Evolutionary conservation across 805 yeast genomes (phyloP).

Genomic region (Alloascoidea africana): DNA sequence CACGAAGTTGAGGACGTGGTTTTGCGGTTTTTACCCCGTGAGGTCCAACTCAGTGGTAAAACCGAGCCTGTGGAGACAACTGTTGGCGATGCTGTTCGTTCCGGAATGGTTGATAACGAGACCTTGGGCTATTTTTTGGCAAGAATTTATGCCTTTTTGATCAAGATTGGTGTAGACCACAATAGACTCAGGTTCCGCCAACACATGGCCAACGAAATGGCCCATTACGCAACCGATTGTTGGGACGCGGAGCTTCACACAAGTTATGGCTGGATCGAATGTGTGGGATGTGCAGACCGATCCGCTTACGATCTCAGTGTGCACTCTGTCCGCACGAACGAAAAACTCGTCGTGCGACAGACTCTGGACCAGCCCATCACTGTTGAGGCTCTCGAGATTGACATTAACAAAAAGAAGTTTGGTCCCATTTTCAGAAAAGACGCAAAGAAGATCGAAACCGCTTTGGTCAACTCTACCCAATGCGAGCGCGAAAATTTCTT

Average conservation of each 20-base stretch:
- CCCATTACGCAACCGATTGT: slow-evolving; percentile 98
- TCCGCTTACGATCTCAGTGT: slow-evolving; percentile 95
- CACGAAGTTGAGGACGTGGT: slow-evolving; percentile 56
- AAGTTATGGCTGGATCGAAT: slow-evolving; percentile 98
- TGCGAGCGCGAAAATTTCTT: slow-evolving; percentile 70
- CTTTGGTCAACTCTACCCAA: slow-evolving; percentile 64
- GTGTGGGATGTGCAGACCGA: slow-evolving; percentile 99
- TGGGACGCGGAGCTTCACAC: slow-evolving; percentile 98
- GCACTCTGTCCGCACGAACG: slow-evolving; percentile 89
- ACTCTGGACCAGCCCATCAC: slow-evolving; percentile 70
- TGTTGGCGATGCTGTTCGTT: slow-evolving; percentile 79
- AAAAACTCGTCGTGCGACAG: slow-evolving; percentile 89
- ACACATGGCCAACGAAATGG: slow-evolving; percentile 98
- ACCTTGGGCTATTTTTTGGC: slow-evolving; percentile 95
- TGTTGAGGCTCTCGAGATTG: slow-evolving; percentile 74
- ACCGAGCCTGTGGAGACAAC: slow-evolving; percentile 49
- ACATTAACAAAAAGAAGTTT: slow-evolving; percentile 84
- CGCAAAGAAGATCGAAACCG: slow-evolving; percentile 82
- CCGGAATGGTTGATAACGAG: slow-evolving; percentile 89
- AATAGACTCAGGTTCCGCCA: slow-evolving; percentile 87
- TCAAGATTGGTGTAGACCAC: slow-evolving; percentile 82
- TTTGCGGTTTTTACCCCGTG: slow-evolving; percentile 73
- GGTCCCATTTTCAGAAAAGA: slow-evolving; percentile 97
- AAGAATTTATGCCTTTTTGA: slow-evolving; percentile 74
- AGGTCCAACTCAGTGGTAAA: slow-evolving; percentile 74